Evolutionary conservation across 768 basidiomycete species (phyloP).

Genomic region (Amanita pallidorosea): DNA sequence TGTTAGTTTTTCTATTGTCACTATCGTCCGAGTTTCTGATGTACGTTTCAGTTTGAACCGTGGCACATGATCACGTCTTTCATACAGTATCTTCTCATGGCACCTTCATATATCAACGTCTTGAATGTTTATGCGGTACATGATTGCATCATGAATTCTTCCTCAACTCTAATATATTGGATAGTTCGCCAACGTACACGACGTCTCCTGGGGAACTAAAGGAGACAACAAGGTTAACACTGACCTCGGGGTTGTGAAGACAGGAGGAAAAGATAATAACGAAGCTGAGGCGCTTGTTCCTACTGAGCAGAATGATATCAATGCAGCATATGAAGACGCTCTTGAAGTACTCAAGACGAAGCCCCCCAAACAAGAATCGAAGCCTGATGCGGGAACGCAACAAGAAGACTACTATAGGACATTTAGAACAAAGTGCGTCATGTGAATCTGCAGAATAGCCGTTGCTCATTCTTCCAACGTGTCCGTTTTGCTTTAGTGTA

Average conservation of each 20-base stretch:
- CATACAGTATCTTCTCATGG: conserved; percentile 84
- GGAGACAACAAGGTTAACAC: conserved; percentile 81
- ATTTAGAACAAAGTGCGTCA: conserved; percentile 79
- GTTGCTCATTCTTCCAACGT: conserved; percentile 1
- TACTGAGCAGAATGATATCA: conserved; percentile 80
- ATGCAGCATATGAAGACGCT: conserved; percentile 87
- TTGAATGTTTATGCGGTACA: conserved; percentile 82
- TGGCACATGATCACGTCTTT: conserved; percentile 99
- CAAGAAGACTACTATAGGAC: conserved; percentile 87
- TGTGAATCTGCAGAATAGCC: background rate
- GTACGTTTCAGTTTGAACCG: conserved; percentile 66
- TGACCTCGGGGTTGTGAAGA: conserved; percentile 76
- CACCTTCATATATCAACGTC: conserved; percentile 89
- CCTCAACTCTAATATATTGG: background rate
- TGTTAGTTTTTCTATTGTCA: conserved; percentile 36
- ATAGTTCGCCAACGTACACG: conserved; percentile 81
- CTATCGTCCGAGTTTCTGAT: background rate
- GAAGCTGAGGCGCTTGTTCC: conserved; percentile 84
- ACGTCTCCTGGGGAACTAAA: conserved; percentile 94
- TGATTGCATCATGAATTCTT: background rate
- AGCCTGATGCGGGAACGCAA: conserved; percentile 46
- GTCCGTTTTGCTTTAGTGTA: conserved; percentile 18
- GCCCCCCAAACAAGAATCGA: conserved; percentile 59
- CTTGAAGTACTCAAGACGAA: conserved; percentile 72
- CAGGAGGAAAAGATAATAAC: conserved; percentile 48